Evolutionary conservation across 805 yeast species (phyloP).

Genomic region (Huiozyma naganishii): DNA sequence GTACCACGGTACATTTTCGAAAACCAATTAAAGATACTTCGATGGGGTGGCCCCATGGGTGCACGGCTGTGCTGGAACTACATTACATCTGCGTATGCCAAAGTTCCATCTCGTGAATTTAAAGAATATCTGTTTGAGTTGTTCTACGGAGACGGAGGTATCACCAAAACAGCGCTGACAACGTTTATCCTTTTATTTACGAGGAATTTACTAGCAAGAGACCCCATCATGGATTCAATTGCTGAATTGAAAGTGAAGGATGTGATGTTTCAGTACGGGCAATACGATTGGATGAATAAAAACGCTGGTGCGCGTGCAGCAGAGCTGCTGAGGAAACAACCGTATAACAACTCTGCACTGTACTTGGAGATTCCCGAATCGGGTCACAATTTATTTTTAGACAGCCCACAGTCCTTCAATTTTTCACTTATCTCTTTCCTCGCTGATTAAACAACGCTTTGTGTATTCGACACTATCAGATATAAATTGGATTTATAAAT

Average conservation of each 20-base stretch:
- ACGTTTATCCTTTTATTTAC: slow-evolving; percentile 22
- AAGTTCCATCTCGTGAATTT: slow-evolving; percentile 17
- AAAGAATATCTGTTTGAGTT: slow-evolving; percentile 17
- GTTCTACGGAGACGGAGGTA: slow-evolving; percentile 10
- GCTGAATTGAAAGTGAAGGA: slow-evolving; percentile 25
- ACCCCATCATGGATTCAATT: slow-evolving; percentile 55
- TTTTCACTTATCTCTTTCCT: slow-evolving; percentile 29
- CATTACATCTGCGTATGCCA: slow-evolving; percentile 22
- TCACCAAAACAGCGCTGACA: slow-evolving; percentile 7
- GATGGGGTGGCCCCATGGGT: slow-evolving; percentile 34
- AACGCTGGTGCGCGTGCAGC: slow-evolving; percentile 35
- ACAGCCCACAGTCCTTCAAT: slow-evolving; percentile 48
- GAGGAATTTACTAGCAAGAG: slow-evolving; percentile 37
- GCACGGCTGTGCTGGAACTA: slow-evolving; percentile 29
- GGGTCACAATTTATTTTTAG: slow-evolving; percentile 74
- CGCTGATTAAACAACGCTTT: not conserved
- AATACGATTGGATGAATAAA: slow-evolving; percentile 62
- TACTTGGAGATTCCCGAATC: slow-evolving; percentile 31
- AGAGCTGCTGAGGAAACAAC: slow-evolving; percentile 6
- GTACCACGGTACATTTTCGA: slow-evolving; percentile 25
- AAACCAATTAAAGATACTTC: slow-evolving; percentile 37
- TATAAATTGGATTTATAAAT: too few relatives aligned
- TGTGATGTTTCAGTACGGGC: slow-evolving; percentile 44
- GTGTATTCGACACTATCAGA: too few relatives aligned
- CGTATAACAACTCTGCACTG: slow-evolving; percentile 3